Conservation (phyloP, 2,329 filamentous ascomycete species). For the Neopestalotiopsis sp. region DNA sequence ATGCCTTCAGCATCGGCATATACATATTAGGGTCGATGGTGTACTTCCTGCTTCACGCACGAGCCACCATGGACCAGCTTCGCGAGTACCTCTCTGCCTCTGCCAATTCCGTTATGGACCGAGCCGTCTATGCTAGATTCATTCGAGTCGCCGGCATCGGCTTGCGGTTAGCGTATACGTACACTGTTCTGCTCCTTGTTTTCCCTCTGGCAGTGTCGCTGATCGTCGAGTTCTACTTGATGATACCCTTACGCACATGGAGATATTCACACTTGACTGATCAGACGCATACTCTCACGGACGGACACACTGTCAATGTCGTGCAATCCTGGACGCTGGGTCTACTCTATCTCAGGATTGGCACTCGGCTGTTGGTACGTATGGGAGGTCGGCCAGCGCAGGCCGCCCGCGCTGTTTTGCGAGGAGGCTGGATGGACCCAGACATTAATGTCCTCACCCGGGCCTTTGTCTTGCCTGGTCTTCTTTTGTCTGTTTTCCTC, state of each 20-base stretch:
- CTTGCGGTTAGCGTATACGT: slow-evolving; percentile 71
- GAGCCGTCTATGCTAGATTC: slow-evolving; percentile 36
- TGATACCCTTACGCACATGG: slow-evolving; percentile 86
- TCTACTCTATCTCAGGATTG: slow-evolving; percentile 86
- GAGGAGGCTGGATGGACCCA: slow-evolving; percentile 78
- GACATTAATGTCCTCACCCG: slow-evolving; percentile 81
- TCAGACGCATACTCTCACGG: slow-evolving; percentile 24
- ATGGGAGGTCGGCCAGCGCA: slow-evolving; percentile 73
- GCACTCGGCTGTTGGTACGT: slow-evolving; percentile 70
- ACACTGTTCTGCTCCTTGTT: slow-evolving; percentile 74
- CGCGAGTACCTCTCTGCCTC: slow-evolving; percentile 35
- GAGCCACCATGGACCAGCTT: slow-evolving; percentile 40
- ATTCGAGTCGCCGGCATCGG: slow-evolving; percentile 36
- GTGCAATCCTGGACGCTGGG: slow-evolving; percentile 95
- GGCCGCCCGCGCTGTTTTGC: slow-evolving; percentile 76
- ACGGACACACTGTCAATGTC: slow-evolving; percentile 76
- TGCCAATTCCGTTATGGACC: slow-evolving; percentile 33
- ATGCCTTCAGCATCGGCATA: slow-evolving; percentile 90
- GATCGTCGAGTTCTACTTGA: slow-evolving; percentile 84
- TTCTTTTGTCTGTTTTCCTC: slow-evolving; percentile 64
- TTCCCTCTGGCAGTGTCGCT: slow-evolving; percentile 82
- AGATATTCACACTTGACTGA: slow-evolving; percentile 46
- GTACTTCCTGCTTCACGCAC: slow-evolving; percentile 64
- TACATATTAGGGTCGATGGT: slow-evolving; percentile 75
- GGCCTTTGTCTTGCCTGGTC: slow-evolving; percentile 80